Conservation (phyloP, 1,284 basidiomycete genomes). For the Pholiota adiposa region DNA sequence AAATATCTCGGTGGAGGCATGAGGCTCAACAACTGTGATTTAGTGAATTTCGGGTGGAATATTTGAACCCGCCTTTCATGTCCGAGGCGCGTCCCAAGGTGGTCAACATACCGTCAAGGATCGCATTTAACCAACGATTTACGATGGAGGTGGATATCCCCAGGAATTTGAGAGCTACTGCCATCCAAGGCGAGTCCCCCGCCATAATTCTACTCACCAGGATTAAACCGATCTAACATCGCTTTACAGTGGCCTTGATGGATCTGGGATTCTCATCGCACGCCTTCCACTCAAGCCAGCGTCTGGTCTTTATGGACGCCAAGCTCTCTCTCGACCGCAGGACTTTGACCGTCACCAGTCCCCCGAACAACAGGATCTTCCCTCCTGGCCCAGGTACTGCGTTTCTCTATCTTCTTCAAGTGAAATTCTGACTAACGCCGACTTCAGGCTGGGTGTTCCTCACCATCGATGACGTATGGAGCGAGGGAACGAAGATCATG, state of each 20-base stretch:
- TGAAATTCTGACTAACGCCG: not conserved
- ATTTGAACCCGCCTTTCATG: conserved; percentile 51
- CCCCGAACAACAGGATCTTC: conserved; percentile 49
- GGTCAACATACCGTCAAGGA: conserved; percentile 36
- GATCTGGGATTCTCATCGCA: conserved; percentile 53
- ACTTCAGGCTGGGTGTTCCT: conserved; percentile 38
- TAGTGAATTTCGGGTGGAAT: conserved; percentile 53
- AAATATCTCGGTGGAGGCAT: not conserved
- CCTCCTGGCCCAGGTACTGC: conserved; percentile 55
- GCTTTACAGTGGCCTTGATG: conserved; percentile 42
- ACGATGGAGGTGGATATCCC: conserved; percentile 42
- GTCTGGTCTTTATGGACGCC: conserved; percentile 51
- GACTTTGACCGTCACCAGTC: conserved; percentile 44
- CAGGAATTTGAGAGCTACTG: conserved; percentile 26
- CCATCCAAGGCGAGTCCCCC: conserved; percentile 37
- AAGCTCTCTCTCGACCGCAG: conserved; percentile 36
- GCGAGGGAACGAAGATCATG: conserved; percentile 46
- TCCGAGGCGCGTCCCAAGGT: conserved; percentile 40
- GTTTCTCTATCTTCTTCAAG: not conserved
- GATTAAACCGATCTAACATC: not conserved
- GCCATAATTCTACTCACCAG: not conserved
- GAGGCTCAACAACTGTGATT: not conserved
- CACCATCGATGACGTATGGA: conserved; percentile 53
- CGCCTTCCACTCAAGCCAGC: conserved; percentile 48
- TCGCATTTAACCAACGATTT: conserved; percentile 42